Evolutionary conservation across 1,284 basidiomycete species (phyloP).

Genomic region (Ustilago lituana): DNA sequence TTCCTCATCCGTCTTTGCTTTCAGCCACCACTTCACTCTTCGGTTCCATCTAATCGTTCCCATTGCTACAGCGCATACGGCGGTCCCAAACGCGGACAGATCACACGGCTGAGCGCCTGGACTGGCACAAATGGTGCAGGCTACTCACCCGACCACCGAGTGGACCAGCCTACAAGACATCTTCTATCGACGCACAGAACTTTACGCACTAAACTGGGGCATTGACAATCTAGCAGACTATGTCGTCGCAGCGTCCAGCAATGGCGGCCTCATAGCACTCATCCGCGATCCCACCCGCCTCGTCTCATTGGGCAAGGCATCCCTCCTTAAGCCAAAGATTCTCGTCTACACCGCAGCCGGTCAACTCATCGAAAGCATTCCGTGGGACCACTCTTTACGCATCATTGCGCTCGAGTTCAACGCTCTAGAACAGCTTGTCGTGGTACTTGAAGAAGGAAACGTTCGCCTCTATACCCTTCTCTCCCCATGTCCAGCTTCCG

Average conservation of each 20-base stretch:
- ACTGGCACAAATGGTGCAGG: conserved; percentile 26
- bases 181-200: conserved; percentile 75
- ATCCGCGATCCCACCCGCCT: conserved; percentile 86
- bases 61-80: too few relatives aligned
- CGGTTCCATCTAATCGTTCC: too few relatives aligned
- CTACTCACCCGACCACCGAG: conserved; percentile 53
- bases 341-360: conserved; percentile 71
- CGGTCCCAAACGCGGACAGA: too few relatives aligned
- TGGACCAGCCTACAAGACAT: conserved; percentile 63
- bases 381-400: conserved; percentile 79
- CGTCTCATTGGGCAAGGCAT: conserved; percentile 76
- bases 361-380: conserved; percentile 68
- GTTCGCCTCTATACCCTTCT: conserved; percentile 87
- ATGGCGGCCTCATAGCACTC: conserved; percentile 87
- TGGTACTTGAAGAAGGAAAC: conserved; percentile 89
- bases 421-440: conserved; percentile 78
- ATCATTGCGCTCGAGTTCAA: conserved; percentile 87
- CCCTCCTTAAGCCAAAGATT: conserved; percentile 76
- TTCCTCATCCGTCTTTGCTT: background rate
- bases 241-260: conserved; percentile 80
- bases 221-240: conserved; percentile 83
- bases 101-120: too few relatives aligned
- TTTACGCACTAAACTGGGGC: conserved; percentile 85
- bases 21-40: too few relatives aligned
- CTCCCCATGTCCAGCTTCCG: conserved; percentile 42